A percentile compares a stretch with the other conserved stretches of the same genome.
Evolutionary conservation across 2,329 filamentous ascomycete species (phyloP).

Genomic region (Thermoascus crustaceus): DNA sequence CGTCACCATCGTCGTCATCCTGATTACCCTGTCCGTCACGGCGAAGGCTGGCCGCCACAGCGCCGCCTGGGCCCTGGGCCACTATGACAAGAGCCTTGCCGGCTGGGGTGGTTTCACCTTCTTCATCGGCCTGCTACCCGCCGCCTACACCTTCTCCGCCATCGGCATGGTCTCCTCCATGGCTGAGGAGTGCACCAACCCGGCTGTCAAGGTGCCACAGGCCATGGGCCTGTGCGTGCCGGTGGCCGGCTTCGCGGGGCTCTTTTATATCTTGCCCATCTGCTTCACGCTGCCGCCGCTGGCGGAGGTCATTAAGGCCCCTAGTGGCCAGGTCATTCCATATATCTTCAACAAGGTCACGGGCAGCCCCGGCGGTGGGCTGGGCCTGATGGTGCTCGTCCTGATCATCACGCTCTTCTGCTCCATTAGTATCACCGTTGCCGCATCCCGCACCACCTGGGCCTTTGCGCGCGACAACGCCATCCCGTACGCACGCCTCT

Average conservation of each 20-base stretch:
- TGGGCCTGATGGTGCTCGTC: constrained; percentile 44
- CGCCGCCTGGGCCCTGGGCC: constrained; percentile 44
- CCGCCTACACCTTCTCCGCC: constrained; percentile 51
- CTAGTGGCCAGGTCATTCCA: constrained; percentile 42
- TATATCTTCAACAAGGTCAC: constrained; percentile 45
- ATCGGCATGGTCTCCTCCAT: constrained; percentile 57
- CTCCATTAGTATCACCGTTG: constrained; percentile 46
- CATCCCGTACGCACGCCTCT: constrained; percentile 33
- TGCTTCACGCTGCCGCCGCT: constrained; percentile 44
- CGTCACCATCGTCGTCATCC: constrained; percentile 48
- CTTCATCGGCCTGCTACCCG: constrained; percentile 54
- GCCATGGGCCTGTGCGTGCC: constrained; percentile 47
- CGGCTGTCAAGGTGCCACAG: constrained; percentile 45
- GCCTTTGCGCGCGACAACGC: constrained; percentile 40
- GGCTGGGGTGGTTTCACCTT: constrained; percentile 55
- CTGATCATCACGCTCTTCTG: constrained; percentile 46
- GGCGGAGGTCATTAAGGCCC: constrained; percentile 37
- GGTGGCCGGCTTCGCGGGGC: constrained; percentile 45
- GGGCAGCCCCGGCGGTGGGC: constrained; percentile 40
- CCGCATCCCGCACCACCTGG: constrained; percentile 42
- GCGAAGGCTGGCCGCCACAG: constrained; percentile 48
- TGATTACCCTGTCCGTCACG: constrained; percentile 49
- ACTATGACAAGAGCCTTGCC: constrained; percentile 49
- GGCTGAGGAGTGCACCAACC: constrained; percentile 52
- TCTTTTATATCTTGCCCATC: constrained; percentile 50